A percentile compares a stretch with the other conserved stretches of the same genome.
These are phyloP conservation scores for Inonotus obliquus DNA, from an alignment of 1,284 basidiomycete species.

Conservation along the genomic window DNA sequence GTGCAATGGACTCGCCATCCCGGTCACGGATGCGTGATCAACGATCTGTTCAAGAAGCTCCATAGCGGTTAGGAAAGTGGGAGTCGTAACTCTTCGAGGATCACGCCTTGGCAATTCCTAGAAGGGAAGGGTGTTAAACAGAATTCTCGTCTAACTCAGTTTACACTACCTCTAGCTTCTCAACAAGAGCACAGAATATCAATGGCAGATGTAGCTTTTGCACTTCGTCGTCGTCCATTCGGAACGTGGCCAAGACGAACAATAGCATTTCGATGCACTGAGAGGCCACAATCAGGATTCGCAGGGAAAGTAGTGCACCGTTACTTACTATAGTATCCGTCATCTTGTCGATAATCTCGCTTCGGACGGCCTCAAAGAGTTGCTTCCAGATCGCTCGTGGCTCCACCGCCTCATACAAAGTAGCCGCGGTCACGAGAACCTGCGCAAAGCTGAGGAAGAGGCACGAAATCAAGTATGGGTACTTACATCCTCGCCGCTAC, in stretches of 20 bases:
- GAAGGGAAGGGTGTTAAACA: constrained; percentile 9
- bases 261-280: constrained; percentile 59
- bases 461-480: constrained; percentile 6
- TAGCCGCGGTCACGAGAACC: constrained; percentile 81
- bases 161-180: constrained; percentile 50
- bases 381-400: constrained; percentile 85
- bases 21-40: constrained; percentile 39
- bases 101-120: constrained; percentile 34
- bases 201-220: constrained; percentile 77
- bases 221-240: constrained; percentile 77
- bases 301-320: not conserved
- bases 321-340: constrained; percentile 41
- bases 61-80: constrained; percentile 41
- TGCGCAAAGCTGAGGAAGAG: constrained; percentile 30
- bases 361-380: constrained; percentile 52
- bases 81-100: constrained; percentile 31
- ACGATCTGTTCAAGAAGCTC: constrained; percentile 50
- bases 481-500: constrained; percentile 61
- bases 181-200: constrained; percentile 61
- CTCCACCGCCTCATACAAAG: constrained; percentile 91
- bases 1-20: constrained; percentile 18
- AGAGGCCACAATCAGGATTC: not conserved
- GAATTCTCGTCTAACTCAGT: constrained; percentile 3
- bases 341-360: constrained; percentile 45
- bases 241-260: constrained; percentile 71